phyloP scores from a whole-genome alignment of 225 moss, liverwort and hornwort species.

The Antitrichia curtipendula region DNA sequence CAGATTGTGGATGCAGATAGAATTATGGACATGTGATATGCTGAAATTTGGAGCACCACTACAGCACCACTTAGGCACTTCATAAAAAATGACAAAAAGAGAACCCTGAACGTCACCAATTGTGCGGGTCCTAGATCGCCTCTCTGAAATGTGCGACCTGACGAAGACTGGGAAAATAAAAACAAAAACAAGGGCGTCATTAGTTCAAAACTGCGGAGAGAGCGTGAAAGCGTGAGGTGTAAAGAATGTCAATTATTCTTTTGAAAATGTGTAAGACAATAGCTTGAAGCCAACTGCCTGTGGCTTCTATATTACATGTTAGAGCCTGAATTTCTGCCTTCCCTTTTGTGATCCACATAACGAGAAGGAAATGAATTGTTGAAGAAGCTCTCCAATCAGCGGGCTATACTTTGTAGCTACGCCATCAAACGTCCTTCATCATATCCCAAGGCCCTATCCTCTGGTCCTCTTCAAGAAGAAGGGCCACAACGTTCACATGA shows the following conservation, averaged over 20 bases:
- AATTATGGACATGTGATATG: no score
- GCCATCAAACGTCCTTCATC: not conserved
- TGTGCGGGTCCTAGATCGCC: not conserved
- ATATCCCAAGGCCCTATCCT: constrained; percentile 7
- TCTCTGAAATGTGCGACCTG: not conserved
- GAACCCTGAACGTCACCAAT: not conserved
- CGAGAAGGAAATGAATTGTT: constrained; percentile 23
- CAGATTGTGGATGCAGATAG: no score
- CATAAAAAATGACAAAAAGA: no score
- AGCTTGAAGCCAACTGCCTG: constrained; percentile 19
- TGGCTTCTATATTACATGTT: constrained; percentile 26
- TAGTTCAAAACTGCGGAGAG: not conserved
- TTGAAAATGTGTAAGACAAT: constrained; percentile 24
- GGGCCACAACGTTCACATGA: not conserved
- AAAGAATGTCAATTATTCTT: constrained; percentile 44
- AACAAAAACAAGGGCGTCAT: not conserved
- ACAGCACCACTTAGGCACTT: no score
- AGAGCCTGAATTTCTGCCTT: constrained; percentile 27
- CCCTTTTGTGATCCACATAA: not conserved
- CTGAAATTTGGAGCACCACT: no score
- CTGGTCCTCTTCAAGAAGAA: not conserved
- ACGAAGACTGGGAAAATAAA: not conserved
- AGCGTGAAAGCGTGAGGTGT: not conserved
- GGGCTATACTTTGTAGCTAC: constrained; percentile 6
- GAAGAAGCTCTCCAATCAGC: constrained; percentile 16